Evolutionary conservation across 225 moss, liverwort and hornwort genomes (phyloP).

Genomic region (Bryoerythrophyllum caledonicum): DNA sequence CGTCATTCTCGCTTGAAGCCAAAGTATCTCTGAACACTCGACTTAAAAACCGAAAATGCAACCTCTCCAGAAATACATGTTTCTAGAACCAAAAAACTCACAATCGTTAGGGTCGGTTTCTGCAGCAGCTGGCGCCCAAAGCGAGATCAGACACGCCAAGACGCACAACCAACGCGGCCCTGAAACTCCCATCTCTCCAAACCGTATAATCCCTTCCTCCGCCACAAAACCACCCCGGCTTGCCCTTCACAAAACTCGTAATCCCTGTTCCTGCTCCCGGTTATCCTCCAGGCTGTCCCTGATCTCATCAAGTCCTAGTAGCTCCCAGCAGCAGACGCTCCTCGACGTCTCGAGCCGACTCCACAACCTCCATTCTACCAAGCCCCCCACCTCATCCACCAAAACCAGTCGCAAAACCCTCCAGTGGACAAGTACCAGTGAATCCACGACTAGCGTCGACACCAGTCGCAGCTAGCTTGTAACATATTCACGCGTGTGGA

Average conservation of each 20-base stretch:
- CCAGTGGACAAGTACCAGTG: too few relatives aligned
- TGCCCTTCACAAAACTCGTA: neutral
- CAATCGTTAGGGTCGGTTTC: conserved; percentile 23
- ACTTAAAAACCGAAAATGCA: neutral
- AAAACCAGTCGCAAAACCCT: neutral
- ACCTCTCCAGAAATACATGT: neutral
- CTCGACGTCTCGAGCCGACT: neutral
- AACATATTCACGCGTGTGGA: too few relatives aligned
- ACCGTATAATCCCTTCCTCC: neutral
- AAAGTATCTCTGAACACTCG: too few relatives aligned
- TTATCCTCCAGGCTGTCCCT: neutral
- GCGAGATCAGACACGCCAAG: conserved; percentile 22
- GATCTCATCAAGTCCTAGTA: neutral
- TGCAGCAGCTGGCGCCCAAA: neutral
- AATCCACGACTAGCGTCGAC: too few relatives aligned
- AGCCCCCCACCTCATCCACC: too few relatives aligned
- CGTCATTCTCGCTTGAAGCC: too few relatives aligned
- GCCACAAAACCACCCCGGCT: too few relatives aligned
- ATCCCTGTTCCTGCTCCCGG: neutral
- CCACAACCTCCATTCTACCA: neutral
- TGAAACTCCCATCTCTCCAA: conserved; percentile 12
- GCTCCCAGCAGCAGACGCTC: neutral
- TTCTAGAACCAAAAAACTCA: conserved; percentile 8
- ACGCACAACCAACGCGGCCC: conserved; percentile 13
- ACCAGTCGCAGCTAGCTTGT: too few relatives aligned